phyloP scores from a whole-genome alignment of 2,329 filamentous ascomycete genomes.

The Neocatenulostroma microsporum region DNA sequence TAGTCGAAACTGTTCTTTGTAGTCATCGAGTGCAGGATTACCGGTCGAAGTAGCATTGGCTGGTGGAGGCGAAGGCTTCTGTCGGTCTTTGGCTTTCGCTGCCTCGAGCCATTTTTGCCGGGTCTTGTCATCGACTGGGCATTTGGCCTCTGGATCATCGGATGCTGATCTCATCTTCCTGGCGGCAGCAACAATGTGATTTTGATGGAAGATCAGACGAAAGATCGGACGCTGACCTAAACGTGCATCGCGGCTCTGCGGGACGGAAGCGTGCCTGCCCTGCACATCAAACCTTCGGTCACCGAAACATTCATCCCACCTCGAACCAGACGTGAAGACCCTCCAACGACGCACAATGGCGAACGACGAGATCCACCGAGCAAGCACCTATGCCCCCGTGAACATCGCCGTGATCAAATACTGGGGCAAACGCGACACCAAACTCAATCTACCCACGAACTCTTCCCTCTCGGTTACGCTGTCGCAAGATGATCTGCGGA shows the following conservation, averaged over 20 bases:
- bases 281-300: too few relatives aligned
- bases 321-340: too few relatives aligned
- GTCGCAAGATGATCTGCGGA: conserved; percentile 86
- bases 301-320: too few relatives aligned
- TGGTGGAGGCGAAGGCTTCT: too few relatives aligned
- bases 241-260: too few relatives aligned
- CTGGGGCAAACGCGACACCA: conserved; percentile 95
- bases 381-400: conserved; percentile 92
- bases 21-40: too few relatives aligned
- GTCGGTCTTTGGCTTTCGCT: conserved; percentile 46
- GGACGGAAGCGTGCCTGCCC: too few relatives aligned
- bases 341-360: conserved; percentile 34
- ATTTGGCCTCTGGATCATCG: conserved; percentile 45
- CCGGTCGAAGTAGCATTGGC: too few relatives aligned
- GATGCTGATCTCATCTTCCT: too few relatives aligned
- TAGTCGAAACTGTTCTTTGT: too few relatives aligned
- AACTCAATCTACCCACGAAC: conserved; percentile 73
- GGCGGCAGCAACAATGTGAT: conserved; percentile 18
- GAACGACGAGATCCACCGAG: conserved; percentile 61
- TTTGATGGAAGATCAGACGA: too few relatives aligned
- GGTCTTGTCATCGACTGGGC: conserved; percentile 85
- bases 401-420: conserved; percentile 99
- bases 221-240: too few relatives aligned
- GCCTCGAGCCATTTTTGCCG: conserved; percentile 79
- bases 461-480: conserved; percentile 95